A percentile compares a stretch with the other conserved stretches of the same genome.
These are phyloP conservation scores for Magnolia changhungtana DNA, from an alignment of 164 flowering plant species.

Conservation along the genomic window DNA sequence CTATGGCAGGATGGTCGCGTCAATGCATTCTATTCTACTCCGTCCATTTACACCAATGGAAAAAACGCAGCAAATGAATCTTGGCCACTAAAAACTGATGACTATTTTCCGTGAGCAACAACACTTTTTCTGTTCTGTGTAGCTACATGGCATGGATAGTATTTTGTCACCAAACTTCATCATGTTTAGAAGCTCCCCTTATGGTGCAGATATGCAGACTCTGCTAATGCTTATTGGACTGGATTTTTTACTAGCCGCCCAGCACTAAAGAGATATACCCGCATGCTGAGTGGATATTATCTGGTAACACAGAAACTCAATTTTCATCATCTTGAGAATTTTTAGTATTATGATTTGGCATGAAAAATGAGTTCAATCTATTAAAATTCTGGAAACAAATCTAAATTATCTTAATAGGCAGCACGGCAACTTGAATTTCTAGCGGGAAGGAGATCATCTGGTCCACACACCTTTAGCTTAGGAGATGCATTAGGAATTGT, in stretches of 20 bases:
- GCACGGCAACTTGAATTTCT: constrained; percentile 84
- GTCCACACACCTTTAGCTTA: constrained; percentile 50
- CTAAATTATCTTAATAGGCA: constrained; percentile 41
- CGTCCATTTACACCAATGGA: constrained; percentile 81
- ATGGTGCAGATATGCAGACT: constrained; percentile 70
- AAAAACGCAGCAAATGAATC: constrained; percentile 59
- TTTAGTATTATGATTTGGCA: not conserved
- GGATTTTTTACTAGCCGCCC: constrained; percentile 93
- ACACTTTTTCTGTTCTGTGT: not conserved
- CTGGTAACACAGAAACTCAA: constrained; percentile 41
- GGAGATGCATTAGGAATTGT: constrained; percentile 88
- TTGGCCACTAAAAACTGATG: constrained; percentile 88
- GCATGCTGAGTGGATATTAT: constrained; percentile 82
- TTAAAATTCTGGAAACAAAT: not conserved
- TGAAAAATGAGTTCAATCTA: not conserved
- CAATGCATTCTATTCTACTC: constrained; percentile 89
- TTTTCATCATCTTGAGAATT: not conserved
- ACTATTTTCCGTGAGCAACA: constrained; percentile 77
- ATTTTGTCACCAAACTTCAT: constrained; percentile 3
- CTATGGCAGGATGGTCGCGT: constrained; percentile 75
- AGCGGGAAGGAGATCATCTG: constrained; percentile 52
- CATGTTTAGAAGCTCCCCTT: not conserved
- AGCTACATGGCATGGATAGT: not conserved
- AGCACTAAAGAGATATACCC: constrained; percentile 68
- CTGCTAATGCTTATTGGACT: constrained; percentile 81